Evolutionary conservation across 2,329 filamentous ascomycete species (phyloP).

Genomic region (Lasiodiplodia theobromae): DNA sequence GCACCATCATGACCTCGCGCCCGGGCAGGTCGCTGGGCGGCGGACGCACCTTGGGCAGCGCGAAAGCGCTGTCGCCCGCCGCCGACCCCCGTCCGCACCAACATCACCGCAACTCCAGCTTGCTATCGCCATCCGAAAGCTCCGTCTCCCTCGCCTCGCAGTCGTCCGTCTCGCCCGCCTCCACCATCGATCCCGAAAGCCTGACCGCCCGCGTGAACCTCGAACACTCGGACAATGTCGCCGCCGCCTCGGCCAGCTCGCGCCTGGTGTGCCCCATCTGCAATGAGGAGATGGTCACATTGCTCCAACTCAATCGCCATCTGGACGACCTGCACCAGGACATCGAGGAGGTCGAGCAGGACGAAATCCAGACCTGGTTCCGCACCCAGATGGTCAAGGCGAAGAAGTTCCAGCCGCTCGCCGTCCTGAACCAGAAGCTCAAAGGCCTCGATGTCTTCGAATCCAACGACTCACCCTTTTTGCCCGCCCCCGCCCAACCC

Average conservation of each 20-base stretch:
- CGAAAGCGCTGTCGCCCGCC: constrained; percentile 78
- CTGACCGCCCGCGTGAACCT: constrained; percentile 82
- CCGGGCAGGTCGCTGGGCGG: constrained; percentile 75
- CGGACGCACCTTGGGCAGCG: constrained; percentile 88
- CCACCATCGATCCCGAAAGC: constrained; percentile 76
- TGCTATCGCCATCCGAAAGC: constrained; percentile 72
- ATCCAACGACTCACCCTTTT: constrained; percentile 74
- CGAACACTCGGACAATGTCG: constrained; percentile 63
- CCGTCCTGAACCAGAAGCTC: constrained; percentile 90
- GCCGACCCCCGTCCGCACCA: constrained; percentile 48
- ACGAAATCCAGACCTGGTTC: constrained; percentile 97
- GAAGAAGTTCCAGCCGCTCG: constrained; percentile 90
- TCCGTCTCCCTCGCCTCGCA: constrained; percentile 80
- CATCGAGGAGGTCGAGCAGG: constrained; percentile 84
- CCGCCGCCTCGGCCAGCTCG: constrained; percentile 65
- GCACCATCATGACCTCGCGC: constrained; percentile 73
- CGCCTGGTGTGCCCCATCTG: constrained; percentile 95
- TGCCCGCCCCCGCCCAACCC: constrained; percentile 45
- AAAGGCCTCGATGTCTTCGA: constrained; percentile 94
- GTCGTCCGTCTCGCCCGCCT: constrained; percentile 73
- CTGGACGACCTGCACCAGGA: constrained; percentile 91
- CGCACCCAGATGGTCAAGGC: constrained; percentile 93
- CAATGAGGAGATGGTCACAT: constrained; percentile 95
- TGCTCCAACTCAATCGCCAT: constrained; percentile 85
- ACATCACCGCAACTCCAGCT: constrained; percentile 53